Evolutionary conservation across 306 rosid genomes (phyloP).

Genomic region (Coriaria nepalensis): DNA sequence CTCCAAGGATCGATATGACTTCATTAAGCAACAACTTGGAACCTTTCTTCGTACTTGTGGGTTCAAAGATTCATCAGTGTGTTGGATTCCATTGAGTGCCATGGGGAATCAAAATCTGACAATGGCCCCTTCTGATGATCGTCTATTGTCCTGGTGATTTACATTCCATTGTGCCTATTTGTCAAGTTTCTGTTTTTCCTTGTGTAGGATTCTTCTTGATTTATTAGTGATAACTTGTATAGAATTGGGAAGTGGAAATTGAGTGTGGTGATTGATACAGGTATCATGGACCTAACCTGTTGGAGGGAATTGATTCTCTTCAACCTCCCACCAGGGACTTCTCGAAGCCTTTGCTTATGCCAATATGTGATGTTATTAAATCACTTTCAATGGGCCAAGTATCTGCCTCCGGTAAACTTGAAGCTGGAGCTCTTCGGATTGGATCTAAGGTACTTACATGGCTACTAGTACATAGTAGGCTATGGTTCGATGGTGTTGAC

Average conservation of each 20-base stretch:
- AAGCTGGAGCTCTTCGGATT: slow-evolving; percentile 86
- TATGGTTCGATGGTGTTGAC: background rate
- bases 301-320: slow-evolving; percentile 82
- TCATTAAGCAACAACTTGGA: slow-evolving; percentile 59
- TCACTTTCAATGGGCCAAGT: slow-evolving; percentile 57
- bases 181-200: background rate
- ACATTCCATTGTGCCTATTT: background rate
- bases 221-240: background rate
- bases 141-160: slow-evolving; percentile 61
- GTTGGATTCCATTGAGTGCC: slow-evolving; percentile 86
- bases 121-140: slow-evolving; percentile 58
- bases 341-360: slow-evolving; percentile 82
- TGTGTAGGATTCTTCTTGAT: slow-evolving; percentile 1
- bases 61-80: slow-evolving; percentile 57
- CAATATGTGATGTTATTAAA: slow-evolving; percentile 77
- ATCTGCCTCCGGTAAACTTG: slow-evolving; percentile 87
- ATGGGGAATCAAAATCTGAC: slow-evolving; percentile 93
- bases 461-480: background rate
- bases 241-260: slow-evolving; percentile 3
- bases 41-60: slow-evolving; percentile 74
- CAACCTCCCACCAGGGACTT: slow-evolving; percentile 79
- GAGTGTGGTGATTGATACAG: slow-evolving; percentile 32
- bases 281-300: slow-evolving; percentile 66
- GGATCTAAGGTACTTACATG: slow-evolving; percentile 63
- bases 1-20: slow-evolving; percentile 78